These are phyloP conservation scores for Rosa persica DNA, from an alignment of 306 rosid species.

Conservation along the genomic window DNA sequence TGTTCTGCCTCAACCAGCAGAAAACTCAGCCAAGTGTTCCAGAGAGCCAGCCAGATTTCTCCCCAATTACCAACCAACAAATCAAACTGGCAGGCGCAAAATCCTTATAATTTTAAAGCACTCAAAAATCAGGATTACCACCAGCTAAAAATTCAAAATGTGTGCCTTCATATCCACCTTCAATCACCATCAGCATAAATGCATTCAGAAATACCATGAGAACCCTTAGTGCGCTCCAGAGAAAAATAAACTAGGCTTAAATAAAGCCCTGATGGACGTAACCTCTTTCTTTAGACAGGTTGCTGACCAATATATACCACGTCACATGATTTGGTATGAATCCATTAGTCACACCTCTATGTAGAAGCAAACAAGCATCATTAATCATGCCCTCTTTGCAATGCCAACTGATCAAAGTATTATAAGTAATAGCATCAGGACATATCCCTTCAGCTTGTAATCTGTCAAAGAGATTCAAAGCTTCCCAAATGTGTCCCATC, in stretches of 20 bases:
- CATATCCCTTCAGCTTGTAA: conserved; percentile 63
- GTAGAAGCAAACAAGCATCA: conserved; percentile 67
- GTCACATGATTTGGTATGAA: conserved; percentile 69
- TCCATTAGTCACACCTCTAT: conserved; percentile 65
- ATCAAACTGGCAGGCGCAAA: not conserved
- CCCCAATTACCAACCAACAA: not conserved
- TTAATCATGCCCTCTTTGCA: conserved; percentile 59
- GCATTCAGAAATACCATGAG: conserved; percentile 2
- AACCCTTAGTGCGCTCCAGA: not conserved
- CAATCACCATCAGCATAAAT: conserved; percentile 3
- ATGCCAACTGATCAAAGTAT: conserved; percentile 67
- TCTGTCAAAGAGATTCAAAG: conserved; percentile 64
- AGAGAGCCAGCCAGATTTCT: not conserved
- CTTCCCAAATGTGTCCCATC: conserved; percentile 56
- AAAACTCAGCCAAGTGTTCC: not conserved
- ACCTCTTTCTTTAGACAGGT: conserved; percentile 40
- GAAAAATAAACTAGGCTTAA: not conserved
- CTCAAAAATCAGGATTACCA: not conserved
- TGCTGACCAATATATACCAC: conserved; percentile 67
- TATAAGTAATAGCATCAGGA: conserved; percentile 78
- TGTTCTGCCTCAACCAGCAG: not conserved
- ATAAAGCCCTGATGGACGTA: conserved; percentile 24
- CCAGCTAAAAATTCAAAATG: not conserved
- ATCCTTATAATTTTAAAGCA: not conserved
- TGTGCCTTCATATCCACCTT: not conserved